These are phyloP conservation scores for Picochlorum costavermella DNA, from an alignment of 139 green algal species.

Conservation along the genomic window DNA sequence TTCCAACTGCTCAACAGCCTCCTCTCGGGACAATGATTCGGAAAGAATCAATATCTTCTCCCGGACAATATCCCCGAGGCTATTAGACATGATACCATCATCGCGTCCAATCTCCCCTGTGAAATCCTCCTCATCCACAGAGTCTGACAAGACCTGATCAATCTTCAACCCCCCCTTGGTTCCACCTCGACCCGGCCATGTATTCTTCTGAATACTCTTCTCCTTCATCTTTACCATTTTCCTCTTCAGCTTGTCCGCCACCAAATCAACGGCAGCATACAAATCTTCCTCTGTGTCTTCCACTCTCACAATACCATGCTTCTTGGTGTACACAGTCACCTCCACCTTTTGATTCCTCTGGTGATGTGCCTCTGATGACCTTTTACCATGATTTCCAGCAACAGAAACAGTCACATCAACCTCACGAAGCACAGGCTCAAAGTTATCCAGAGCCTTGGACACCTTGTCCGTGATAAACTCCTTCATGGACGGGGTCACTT, in stretches of 20 bases:
- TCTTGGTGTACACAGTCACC: conserved; percentile 63
- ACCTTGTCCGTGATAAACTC: conserved; percentile 62
- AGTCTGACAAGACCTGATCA: conserved; percentile 6
- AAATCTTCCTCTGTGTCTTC: conserved; percentile 57
- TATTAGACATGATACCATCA: not conserved
- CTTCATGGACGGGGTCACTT: conserved; percentile 62
- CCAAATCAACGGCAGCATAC: conserved; percentile 71
- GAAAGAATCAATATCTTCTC: conserved; percentile 12
- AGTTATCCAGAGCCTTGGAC: conserved; percentile 43
- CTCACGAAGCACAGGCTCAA: conserved; percentile 46
- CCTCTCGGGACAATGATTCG: conserved; percentile 10
- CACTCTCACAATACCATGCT: conserved; percentile 62
- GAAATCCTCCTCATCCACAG: conserved; percentile 5
- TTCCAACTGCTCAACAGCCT: conserved; percentile 12
- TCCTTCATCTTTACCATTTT: conserved; percentile 30
- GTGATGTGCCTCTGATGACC: conserved; percentile 42
- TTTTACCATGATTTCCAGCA: conserved; percentile 17
- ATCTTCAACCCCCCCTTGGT: conserved; percentile 27
- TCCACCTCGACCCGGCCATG: conserved; percentile 28
- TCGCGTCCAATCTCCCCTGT: not conserved
- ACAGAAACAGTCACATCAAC: conserved; percentile 3
- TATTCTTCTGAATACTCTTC: conserved; percentile 24
- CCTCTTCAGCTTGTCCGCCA: conserved; percentile 54
- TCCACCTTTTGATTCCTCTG: conserved; percentile 58
- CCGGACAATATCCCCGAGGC: conserved; percentile 12